Base-by-base conservation (phyloP, 768 basidiomycete species). In the Mycena crocata region DNA sequence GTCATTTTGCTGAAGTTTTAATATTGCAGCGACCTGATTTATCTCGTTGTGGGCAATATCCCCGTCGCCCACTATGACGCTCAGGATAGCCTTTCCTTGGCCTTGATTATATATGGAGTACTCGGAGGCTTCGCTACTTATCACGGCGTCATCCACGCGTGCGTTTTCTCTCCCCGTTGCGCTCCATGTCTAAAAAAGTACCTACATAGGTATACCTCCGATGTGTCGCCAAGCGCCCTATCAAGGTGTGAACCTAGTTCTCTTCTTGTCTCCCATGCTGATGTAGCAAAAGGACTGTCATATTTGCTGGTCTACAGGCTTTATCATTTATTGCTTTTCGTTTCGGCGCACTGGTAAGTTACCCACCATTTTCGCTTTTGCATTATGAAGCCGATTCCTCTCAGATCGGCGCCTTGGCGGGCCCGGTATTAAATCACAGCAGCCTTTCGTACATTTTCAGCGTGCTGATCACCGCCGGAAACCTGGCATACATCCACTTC, bases 61-160 rank as follows among this genome's bases (percentile, higher is more conserved):
- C 28, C 35, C 17, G 35, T 17, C 10, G 17, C 17, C 17, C 35
- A 37, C 35, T 9, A n/a, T 12, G 9, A 34, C n/a, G 37, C 14
- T n/a, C 23, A 54, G 1, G 64, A 66, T 26, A 35, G 23, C 7
- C 12, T 66, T n/a, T 66, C 64, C 1, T 19, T 60, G 5, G 64
- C 50, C 6, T 0, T 66, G 23, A 66, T 66, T 21, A 46, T 66
- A 10, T 31, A 66, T 4, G 57, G 57, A 3, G 7, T 66, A 9
- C 64, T 66, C 13, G 64, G 64, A 15, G 64, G 64, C n/a, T 58
- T 55, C 8, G 50, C 64, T 10, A 55, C 64, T 0, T 66, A 45
- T 40, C 46, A 45, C n/a, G 64, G 50, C 6, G 57, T 49, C 19
- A 30, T 66, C 26, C 51, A 54, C 40, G 64, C 64, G 64, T 66